These are phyloP conservation scores for Scenedesmus sp. DNA, from an alignment of 163 green algal genomes.

Conservation along the genomic window DNA sequence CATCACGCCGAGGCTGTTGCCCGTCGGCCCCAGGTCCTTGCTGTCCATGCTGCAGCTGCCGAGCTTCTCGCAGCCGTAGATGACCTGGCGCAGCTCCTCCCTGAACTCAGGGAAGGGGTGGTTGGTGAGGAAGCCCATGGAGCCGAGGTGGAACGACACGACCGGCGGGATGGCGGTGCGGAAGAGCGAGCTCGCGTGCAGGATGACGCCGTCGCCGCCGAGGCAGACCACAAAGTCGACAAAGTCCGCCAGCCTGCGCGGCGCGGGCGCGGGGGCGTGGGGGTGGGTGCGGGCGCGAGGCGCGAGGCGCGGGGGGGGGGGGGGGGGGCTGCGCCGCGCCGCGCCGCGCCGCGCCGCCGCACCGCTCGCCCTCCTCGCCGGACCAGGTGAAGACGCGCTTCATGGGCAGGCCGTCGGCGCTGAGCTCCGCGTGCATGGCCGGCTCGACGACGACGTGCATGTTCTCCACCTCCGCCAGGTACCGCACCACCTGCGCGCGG, in stretches of 20 bases:
- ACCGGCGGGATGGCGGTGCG: conserved; percentile 80
- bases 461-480: conserved; percentile 29
- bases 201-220: conserved; percentile 95
- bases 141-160: conserved; percentile 91
- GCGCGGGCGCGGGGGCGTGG: background rate
- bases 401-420: background rate
- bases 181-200: conserved; percentile 93
- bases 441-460: conserved; percentile 47
- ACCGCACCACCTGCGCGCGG: conserved; percentile 31
- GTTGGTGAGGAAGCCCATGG: conserved; percentile 90
- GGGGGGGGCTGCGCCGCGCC: background rate
- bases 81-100: conserved; percentile 73
- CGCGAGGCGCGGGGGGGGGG: background rate
- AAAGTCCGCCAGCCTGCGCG: conserved; percentile 66
- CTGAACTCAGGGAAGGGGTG: conserved; percentile 76
- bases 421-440: conserved; percentile 19
- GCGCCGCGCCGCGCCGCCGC: background rate
- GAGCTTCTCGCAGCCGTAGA: conserved; percentile 59
- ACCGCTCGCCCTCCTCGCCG: conserved; percentile 22
- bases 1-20: conserved; percentile 74
- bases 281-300: background rate
- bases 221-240: conserved; percentile 97
- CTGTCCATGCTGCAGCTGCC: conserved; percentile 56
- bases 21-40: conserved; percentile 20
- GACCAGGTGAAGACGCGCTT: conserved; percentile 34